Conservation (phyloP, 345 rosid species). For the Ceriops decandra region DNA sequence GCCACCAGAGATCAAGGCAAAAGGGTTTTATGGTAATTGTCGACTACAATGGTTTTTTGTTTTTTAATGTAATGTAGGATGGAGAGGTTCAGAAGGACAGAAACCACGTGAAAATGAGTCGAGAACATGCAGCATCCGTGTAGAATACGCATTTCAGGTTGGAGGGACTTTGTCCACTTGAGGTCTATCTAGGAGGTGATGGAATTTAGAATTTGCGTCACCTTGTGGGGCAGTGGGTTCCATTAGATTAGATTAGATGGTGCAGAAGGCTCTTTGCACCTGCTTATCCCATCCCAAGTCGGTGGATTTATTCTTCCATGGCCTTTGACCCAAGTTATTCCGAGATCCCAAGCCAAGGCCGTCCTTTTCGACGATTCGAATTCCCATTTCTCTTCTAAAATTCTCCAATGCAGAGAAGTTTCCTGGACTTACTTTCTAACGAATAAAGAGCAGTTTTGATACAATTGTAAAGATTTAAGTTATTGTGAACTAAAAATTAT, state of each 20-base stretch:
- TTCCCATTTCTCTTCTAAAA: not conserved
- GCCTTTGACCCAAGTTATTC: conserved; percentile 2
- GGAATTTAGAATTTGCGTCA: conserved; percentile 21
- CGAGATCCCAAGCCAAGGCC: conserved; percentile 12
- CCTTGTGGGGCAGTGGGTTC: conserved; percentile 29
- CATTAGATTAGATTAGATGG: conserved; percentile 17
- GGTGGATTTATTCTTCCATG: conserved; percentile 6
- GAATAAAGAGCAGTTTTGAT: too few relatives aligned
- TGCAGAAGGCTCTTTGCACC: conserved; percentile 23
- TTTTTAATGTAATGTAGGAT: conserved; percentile 16
- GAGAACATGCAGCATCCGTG: conserved; percentile 56
- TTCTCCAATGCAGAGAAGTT: too few relatives aligned
- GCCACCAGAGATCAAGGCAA: not conserved
- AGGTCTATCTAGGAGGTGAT: not conserved
- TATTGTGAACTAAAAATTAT: too few relatives aligned
- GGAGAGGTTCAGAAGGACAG: conserved; percentile 22
- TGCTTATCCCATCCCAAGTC: conserved; percentile 16
- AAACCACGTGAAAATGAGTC: conserved; percentile 59
- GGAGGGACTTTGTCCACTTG: conserved; percentile 12
- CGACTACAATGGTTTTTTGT: too few relatives aligned
- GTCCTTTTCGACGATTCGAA: not conserved
- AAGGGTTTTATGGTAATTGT: conserved; percentile 7
- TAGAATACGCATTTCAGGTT: conserved; percentile 39
- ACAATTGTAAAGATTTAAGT: too few relatives aligned
- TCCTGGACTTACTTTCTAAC: too few relatives aligned